Base-by-base conservation (phyloP, 129 eudicot genomes). In the Dittrichia graveolens region DNA sequence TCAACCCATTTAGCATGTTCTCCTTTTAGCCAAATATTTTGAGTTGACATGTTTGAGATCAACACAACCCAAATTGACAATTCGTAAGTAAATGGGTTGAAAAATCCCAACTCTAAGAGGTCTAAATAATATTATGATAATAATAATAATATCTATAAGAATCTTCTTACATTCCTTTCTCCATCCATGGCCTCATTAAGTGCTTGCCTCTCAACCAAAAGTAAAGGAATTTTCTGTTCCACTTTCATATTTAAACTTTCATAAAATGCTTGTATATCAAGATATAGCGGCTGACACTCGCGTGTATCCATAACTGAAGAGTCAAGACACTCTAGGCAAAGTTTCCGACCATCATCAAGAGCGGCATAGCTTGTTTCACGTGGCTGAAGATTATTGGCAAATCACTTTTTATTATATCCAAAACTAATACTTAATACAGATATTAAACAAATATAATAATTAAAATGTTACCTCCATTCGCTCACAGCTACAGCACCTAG, bases 401-500 rank as follows among this genome's bases (percentile, higher is more conserved):
- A 69, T 57, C 54, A 81, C 1, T 60, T 35, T 35, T 47, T 56
- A 43, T 14, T 54, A 71, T 38, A 14, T 40, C 6, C 15, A 35
- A 45, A 11, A 15, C 47, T 47, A n/a, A 65, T 18, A 65, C 12
- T 16, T 35, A 9, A 65, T 45, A 42, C 0, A 74, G 39, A 35
- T 8, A 41, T 45, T 10, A 48, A 60, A 9, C 5, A 38, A 18
- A 15, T 9, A 0, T 49, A 16, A 57, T 65, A 11, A 62, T 67
- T 49, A 9, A 6, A n/a, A 46, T 62, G 77, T 67, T 43, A 91
- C 97, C 92, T 91, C 95, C 95, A 91, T 85, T 72, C 97, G 83
- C 69, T 91, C 97, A 83, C 97, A 91, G 71, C 97, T 91, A 67
- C 95, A 91, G 64, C 97, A 91, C 40, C 97, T 82, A 65, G 96